Conservation (phyloP, 2,329 filamentous ascomycete species). For the Magnaporthiopsis incrustans region DNA sequence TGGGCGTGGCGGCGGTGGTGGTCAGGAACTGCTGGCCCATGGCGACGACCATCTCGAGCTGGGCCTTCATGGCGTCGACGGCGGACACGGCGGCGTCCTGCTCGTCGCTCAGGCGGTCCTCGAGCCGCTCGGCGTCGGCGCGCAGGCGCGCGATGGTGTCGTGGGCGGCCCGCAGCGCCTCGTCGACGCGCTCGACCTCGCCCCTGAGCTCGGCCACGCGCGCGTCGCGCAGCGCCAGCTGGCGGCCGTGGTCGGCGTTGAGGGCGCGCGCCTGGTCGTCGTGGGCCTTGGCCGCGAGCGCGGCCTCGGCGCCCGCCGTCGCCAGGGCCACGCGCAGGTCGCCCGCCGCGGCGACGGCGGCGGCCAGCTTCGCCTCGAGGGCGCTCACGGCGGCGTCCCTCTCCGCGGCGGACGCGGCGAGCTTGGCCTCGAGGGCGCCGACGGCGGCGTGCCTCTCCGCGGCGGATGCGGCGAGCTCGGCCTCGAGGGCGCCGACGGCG, state of each 20-base stretch:
- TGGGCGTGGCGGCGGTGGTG: constrained; percentile 6
- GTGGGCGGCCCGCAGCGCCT: constrained; percentile 37
- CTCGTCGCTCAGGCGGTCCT: constrained; percentile 28
- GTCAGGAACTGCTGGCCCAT: constrained; percentile 38
- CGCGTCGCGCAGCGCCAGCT: constrained; percentile 43
- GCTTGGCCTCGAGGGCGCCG: constrained; percentile 24
- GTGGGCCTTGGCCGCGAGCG: not conserved
- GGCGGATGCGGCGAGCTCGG: constrained; percentile 14
- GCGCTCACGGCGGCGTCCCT: constrained; percentile 23
- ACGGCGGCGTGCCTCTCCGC: constrained; percentile 18
- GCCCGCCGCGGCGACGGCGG: constrained; percentile 29
- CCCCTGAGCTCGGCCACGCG: constrained; percentile 37
- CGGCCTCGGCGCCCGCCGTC: constrained; percentile 17
- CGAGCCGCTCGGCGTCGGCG: constrained; percentile 35
- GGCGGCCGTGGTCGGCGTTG: constrained; percentile 34
- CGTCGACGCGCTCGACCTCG: constrained; percentile 40
- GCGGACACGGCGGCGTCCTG: constrained; percentile 31
- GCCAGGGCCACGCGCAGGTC: constrained; percentile 31
- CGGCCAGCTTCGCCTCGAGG: constrained; percentile 36
- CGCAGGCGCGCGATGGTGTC: constrained; percentile 35
- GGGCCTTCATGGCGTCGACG: constrained; percentile 41
- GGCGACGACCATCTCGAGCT: constrained; percentile 39
- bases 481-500: no score
- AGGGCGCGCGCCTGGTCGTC: constrained; percentile 16
- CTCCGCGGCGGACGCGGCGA: constrained; percentile 19